phyloP scores from a whole-genome alignment of 306 rosid species.

The Carpinus fangiana region DNA sequence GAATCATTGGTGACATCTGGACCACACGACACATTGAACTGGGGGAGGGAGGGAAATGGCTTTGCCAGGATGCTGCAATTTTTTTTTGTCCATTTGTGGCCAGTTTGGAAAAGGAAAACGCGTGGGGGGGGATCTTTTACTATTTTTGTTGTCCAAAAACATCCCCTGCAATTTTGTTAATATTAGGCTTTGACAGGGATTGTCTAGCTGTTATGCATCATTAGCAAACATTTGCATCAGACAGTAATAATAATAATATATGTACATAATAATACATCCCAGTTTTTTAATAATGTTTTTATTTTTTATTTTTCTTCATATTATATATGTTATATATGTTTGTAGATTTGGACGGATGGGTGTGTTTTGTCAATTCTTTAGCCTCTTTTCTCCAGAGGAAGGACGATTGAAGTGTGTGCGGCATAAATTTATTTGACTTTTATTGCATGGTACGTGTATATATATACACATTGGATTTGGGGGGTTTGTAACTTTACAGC shows the following conservation, averaged over 20 bases:
- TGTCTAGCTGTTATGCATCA: slow-evolving; percentile 64
- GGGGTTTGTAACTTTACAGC: no score
- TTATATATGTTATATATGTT: no score
- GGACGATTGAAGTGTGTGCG: not conserved
- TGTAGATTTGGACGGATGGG: no score
- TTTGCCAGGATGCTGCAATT: slow-evolving; percentile 1
- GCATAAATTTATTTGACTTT: no score
- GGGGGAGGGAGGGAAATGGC: slow-evolving; percentile 30
- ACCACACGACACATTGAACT: slow-evolving; percentile 33
- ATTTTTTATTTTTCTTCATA: no score
- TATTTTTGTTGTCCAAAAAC: slow-evolving; percentile 34
- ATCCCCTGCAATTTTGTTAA: slow-evolving; percentile 53
- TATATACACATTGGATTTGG: no score
- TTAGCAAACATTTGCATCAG: slow-evolving; percentile 35
- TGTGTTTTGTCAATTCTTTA: no score
- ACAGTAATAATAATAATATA: slow-evolving; percentile 8
- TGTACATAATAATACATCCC: slow-evolving; percentile 49
- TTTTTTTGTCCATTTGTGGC: slow-evolving; percentile 36
- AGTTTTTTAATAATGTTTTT: not conserved
- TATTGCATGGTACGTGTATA: no score
- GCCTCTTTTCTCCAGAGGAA: no score
- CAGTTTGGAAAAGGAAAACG: slow-evolving; percentile 40
- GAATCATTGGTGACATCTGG: not conserved
- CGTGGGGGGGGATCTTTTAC: slow-evolving; percentile 32
- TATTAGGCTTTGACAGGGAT: slow-evolving; percentile 62